Evolutionary conservation across 257 asterid genomes (phyloP).

Genomic region (Striga asiatica): DNA sequence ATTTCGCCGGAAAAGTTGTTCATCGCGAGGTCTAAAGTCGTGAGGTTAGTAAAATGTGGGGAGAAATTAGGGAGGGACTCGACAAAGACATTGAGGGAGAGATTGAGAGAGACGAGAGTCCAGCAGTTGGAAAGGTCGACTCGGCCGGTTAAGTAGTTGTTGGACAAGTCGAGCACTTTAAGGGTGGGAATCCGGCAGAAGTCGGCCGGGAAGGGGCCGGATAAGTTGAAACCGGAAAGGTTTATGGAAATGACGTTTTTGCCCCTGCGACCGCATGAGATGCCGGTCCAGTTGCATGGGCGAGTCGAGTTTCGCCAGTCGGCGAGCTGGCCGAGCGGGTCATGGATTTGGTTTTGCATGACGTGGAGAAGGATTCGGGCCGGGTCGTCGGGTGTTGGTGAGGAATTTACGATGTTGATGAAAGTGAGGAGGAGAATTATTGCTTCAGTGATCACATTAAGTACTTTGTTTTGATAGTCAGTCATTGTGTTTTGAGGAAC

Average conservation of each 20-base stretch:
- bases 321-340: neutral
- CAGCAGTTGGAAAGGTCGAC: constrained; percentile 33
- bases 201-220: neutral
- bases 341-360: neutral
- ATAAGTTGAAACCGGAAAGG: neutral
- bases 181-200: neutral
- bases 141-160: neutral
- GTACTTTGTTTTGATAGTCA: too few species aligned
- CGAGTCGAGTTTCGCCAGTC: neutral
- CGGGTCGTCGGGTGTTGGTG: too few species aligned
- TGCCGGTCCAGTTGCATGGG: neutral
- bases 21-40: constrained; percentile 33
- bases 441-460: too few species aligned
- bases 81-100: constrained; percentile 39
- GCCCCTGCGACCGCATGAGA: neutral
- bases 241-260: neutral
- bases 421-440: too few species aligned
- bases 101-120: constrained; percentile 31
- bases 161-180: neutral
- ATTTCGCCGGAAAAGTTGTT: constrained; percentile 67
- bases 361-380: neutral
- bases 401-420: neutral
- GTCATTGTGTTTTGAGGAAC: too few species aligned
- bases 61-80: constrained; percentile 46
- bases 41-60: constrained; percentile 32